Evolutionary conservation across 176 grass and related monocot genomes (phyloP), one percentile per base, ranked within the genome.

Genomic region (Olyra latifolia): DNA sequence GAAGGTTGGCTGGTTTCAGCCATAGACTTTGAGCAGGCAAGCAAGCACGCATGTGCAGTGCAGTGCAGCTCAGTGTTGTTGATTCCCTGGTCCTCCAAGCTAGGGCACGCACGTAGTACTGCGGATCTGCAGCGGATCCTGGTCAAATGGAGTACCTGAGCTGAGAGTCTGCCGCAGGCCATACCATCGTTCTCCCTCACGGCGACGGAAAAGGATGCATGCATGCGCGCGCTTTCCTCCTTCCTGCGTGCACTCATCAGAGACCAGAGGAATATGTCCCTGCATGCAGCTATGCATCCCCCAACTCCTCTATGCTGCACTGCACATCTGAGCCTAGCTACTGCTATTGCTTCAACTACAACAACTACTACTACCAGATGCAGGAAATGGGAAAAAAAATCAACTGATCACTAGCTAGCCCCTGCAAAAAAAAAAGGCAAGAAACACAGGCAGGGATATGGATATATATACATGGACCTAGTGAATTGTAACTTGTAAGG

Each of bases 101-200:
- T 29, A 45, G 66, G 22, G 13, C 32, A 35, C 32, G 32, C 32
- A 35, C 1, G 32, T 15, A 75, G 29, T 38, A 12, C 52, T 19
- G 76, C 77, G 70, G 87, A 79, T 85, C 80, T 85, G 71, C 62
- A 62, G 76, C 54, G 47, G 69, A 79, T 82, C 69, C 63, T 87
- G 84, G 78, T 87, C 84, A 83, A 72, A 76, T 59, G 80, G 70
- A 30, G 75, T 69, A 80, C 84, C 74, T 83, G 63, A 69, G 80
- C 74, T 83, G 63, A 75, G 80, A 83, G 79, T 84, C 78, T 81
- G 71, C 55, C 67, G 52, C 67, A 58, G 71, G 27, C 68, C 75
- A 67, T 69, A 80, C 39, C 73, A 12, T 79, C 73, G 17, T 54
- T 54, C 30, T 40, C 81, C 53, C 77, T 66, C 78, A 20, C 30